phyloP scores from a whole-genome alignment of 2,329 filamentous ascomycete genomes.

The Apiospora malaysiana region DNA sequence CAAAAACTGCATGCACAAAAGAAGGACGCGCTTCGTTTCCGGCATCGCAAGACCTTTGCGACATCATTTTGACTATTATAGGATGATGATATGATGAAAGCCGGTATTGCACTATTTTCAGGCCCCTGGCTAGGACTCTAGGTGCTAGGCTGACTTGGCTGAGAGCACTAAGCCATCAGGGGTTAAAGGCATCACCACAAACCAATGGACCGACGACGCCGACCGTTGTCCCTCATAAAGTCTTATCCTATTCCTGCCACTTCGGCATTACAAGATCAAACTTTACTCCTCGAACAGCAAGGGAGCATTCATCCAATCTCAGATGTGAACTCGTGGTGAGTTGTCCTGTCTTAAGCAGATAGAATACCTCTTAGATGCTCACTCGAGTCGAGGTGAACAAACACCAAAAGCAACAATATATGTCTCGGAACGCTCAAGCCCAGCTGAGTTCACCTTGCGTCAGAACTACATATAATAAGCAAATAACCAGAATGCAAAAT shows the following conservation, averaged over 20 bases:
- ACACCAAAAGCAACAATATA: background rate
- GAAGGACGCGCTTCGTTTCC: background rate
- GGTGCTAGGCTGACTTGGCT: background rate
- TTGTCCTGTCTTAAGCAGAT: background rate
- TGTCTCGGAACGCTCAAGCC: background rate
- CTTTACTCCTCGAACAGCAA: background rate
- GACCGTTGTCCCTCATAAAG: background rate
- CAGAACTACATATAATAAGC: background rate
- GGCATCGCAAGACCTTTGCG: background rate
- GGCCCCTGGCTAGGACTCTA: background rate
- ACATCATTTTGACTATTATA: background rate
- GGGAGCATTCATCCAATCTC: background rate
- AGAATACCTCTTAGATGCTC: no score
- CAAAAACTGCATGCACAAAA: background rate
- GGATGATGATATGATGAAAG: background rate
- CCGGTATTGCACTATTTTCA: background rate
- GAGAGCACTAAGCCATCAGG: background rate
- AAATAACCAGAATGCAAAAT: background rate
- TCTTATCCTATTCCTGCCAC: background rate
- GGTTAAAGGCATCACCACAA: background rate
- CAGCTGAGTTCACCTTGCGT: conserved; percentile 1
- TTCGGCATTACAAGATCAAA: background rate
- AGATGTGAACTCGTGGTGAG: background rate
- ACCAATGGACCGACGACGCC: background rate
- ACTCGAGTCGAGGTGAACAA: background rate